phyloP scores from a whole-genome alignment of 352 stramenopile genomes.

The Pythium periplocum region DNA sequence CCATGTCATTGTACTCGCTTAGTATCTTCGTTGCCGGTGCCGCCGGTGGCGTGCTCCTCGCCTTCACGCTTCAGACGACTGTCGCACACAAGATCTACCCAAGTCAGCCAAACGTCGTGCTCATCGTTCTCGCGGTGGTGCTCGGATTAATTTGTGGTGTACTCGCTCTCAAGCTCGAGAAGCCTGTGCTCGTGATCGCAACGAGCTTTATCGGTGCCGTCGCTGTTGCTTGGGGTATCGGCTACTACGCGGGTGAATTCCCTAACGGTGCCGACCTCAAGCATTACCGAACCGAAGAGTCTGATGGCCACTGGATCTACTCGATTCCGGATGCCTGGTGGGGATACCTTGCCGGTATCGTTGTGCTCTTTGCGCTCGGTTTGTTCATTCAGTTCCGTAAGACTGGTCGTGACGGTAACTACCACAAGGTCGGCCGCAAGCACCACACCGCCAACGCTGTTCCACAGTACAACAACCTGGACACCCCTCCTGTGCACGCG shows the following conservation, averaged over 20 bases:
- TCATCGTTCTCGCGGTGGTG: conserved; percentile 38
- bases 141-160: conserved; percentile 39
- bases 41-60: conserved; percentile 47
- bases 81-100: conserved; percentile 54
- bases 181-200: conserved; percentile 37
- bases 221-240: conserved; percentile 46
- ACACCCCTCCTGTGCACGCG: neutral
- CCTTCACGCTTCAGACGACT: conserved; percentile 49
- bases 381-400: conserved; percentile 42
- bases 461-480: neutral
- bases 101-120: conserved; percentile 40
- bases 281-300: conserved; percentile 24
- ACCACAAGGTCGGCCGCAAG: conserved; percentile 10
- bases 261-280: conserved; percentile 46
- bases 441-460: conserved; percentile 1
- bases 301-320: conserved; percentile 25
- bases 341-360: conserved; percentile 45
- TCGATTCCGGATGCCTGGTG: conserved; percentile 52
- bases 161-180: conserved; percentile 49
- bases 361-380: conserved; percentile 45
- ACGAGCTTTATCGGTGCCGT: conserved; percentile 44
- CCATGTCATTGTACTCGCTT: conserved; percentile 42
- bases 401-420: conserved; percentile 18
- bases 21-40: conserved; percentile 57
- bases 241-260: conserved; percentile 59